Conservation (phyloP, 176 grass and related monocot genomes). For the Juncus effusus region DNA sequence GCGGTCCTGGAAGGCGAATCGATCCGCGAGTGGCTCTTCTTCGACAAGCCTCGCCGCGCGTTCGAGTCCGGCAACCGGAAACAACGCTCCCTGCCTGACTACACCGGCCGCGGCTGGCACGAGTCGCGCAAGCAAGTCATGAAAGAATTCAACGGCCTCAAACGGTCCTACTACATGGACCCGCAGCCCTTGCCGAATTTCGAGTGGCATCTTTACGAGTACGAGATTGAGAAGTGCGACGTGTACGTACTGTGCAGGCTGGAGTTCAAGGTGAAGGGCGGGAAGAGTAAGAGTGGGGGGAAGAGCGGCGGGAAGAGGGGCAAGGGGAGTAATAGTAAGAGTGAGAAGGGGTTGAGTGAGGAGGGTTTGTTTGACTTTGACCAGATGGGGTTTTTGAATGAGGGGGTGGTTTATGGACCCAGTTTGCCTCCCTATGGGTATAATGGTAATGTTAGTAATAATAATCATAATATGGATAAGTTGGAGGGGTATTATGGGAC, state of each 20-base stretch:
- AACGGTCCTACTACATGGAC: constrained; percentile 96
- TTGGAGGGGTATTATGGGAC: constrained; percentile 37
- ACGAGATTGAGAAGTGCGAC: constrained; percentile 77
- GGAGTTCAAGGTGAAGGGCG: constrained; percentile 65
- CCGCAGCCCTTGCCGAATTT: constrained; percentile 65
- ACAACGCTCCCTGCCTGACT: constrained; percentile 89
- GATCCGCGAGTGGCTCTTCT: constrained; percentile 94
- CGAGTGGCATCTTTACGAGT: constrained; percentile 92
- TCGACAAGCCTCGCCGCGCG: constrained; percentile 90
- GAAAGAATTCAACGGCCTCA: constrained; percentile 74
- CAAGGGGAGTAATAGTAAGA: constrained; percentile 41
- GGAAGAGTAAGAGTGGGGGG: constrained; percentile 66
- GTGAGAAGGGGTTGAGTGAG: constrained; percentile 27
- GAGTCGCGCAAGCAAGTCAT: constrained; percentile 92
- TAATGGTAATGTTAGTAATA: too few relatives aligned
- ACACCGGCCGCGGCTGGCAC: constrained; percentile 83
- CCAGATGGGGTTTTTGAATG: constrained; percentile 46
- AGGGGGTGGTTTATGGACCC: constrained; percentile 50
- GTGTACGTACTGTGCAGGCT: constrained; percentile 69
- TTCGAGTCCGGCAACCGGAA: constrained; percentile 90
- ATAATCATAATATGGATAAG: constrained; percentile 26
- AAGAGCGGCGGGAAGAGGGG: constrained; percentile 41
- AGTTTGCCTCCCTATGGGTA: constrained; percentile 52
- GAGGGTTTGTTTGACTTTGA: constrained; percentile 32
- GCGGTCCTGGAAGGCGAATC: constrained; percentile 81